Evolutionary conservation across 768 basidiomycete genomes (phyloP).

Genomic region (Cubamyces lactineus): DNA sequence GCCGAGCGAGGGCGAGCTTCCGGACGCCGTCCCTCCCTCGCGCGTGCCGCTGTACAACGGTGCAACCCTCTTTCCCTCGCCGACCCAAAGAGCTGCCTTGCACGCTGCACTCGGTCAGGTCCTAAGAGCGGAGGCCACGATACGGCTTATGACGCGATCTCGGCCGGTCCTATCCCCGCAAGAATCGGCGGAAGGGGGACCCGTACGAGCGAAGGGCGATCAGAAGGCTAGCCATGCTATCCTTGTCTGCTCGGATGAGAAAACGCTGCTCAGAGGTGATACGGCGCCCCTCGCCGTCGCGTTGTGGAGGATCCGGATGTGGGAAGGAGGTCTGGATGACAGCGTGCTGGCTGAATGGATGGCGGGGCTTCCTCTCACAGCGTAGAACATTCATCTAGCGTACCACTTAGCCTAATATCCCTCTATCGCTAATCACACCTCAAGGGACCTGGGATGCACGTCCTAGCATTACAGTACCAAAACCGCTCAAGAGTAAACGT

Average conservation of each 20-base stretch:
- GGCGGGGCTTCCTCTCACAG: not conserved
- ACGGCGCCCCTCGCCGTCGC: slow-evolving; percentile 68
- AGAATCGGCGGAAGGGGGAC: not conserved
- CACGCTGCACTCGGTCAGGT: slow-evolving; percentile 51
- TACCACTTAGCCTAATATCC: not conserved
- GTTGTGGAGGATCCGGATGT: slow-evolving; percentile 80
- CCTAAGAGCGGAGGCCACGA: slow-evolving; percentile 49
- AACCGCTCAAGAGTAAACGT: slow-evolving; percentile 17
- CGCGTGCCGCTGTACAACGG: slow-evolving; percentile 73
- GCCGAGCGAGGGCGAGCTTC: slow-evolving; percentile 8
- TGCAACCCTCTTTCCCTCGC: slow-evolving; percentile 61
- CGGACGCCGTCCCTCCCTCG: slow-evolving; percentile 36
- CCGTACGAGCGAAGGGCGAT: slow-evolving; percentile 31
- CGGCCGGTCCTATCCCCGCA: not conserved
- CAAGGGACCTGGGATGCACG: too few relatives aligned
- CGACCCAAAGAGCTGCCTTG: slow-evolving; percentile 62
- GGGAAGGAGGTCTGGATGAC: slow-evolving; percentile 50
- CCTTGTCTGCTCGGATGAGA: slow-evolving; percentile 56
- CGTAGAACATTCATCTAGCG: not conserved
- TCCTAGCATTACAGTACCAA: slow-evolving; percentile 18
- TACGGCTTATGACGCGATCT: slow-evolving; percentile 18
- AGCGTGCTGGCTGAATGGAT: slow-evolving; percentile 11
- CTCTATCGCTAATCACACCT: not conserved
- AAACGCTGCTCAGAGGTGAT: slow-evolving; percentile 58
- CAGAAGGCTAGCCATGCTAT: slow-evolving; percentile 71